Base-by-base conservation (phyloP, 1,284 basidiomycete species). In the Termitomyces sp. region DNA sequence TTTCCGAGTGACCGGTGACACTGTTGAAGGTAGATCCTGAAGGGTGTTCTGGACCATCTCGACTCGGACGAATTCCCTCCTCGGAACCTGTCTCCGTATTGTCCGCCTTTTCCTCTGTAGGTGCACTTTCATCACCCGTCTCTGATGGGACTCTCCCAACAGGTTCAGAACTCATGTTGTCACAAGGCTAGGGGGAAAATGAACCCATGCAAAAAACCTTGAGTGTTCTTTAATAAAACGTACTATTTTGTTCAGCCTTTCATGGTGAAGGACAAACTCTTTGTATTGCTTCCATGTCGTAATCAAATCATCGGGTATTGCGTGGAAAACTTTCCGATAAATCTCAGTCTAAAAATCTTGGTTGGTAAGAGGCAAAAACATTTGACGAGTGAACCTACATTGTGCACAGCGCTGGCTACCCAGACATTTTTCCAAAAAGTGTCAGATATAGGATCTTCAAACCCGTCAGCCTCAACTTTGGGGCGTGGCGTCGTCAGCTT, bases 221-320 rank as follows among this genome's bases (percentile, higher is more conserved):
- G 39, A 19, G 1, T 18, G 5, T 37, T 28, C 41, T 31, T 41
- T 38, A 13, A 18, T 30, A 43, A 21, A 41, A 45, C 26, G 57
- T 61, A 88, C 87, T 33, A 77, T 78, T 69, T 82, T 86, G 60
- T 77, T 81, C 56, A 92, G 70, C 30, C 88, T 82, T 59, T 93
- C 91, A 54, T 91, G 86, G 63, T 91, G 79, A 31, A 78, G 70
- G 38, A 86, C 68, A 62, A 91, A 96, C 55, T 93, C 88, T 66
- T 87, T 94, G 73, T 96, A 96, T 64, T 92, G 89, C 62, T 93
- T 93, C 95, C 94, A 97, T 0, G 93, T 94, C 1, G 87, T 88
- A 49, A 97, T 83, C 13, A 86, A 73, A 66, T 97, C 93, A 66
- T 97, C 94, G 3, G 94, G 94, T 41, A 93, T 76, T 45, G 89